These are phyloP conservation scores for Paspalum vaginatum DNA, from an alignment of 176 grass and related monocot species.

Conservation along the genomic window DNA sequence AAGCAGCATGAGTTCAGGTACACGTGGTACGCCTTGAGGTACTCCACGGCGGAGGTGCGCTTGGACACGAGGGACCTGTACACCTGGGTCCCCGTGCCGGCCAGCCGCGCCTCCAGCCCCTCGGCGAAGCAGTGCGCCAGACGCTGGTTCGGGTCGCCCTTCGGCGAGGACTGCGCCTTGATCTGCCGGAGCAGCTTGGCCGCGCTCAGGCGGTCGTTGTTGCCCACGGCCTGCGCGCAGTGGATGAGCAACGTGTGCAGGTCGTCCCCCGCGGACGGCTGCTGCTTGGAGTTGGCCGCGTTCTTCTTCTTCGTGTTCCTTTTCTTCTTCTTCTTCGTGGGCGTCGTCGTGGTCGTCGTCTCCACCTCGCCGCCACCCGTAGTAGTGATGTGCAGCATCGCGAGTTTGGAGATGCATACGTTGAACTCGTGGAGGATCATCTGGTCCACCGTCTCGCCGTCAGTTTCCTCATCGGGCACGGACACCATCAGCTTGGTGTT, in stretches of 20 bases:
- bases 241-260: conserved; percentile 67
- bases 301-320: conserved; percentile 24
- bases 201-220: conserved; percentile 41
- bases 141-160: conserved; percentile 42
- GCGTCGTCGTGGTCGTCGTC: neutral
- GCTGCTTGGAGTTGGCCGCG: neutral
- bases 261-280: conserved; percentile 63
- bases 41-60: conserved; percentile 34
- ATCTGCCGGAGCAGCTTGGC: conserved; percentile 56
- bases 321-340: neutral
- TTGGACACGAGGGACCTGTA: conserved; percentile 41
- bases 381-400: conserved; percentile 28
- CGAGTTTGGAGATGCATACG: neutral
- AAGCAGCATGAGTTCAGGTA: neutral
- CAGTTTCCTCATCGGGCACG: neutral
- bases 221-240: conserved; percentile 62
- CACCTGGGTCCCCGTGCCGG: conserved; percentile 54
- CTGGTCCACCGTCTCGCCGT: neutral
- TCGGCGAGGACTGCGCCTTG: conserved; percentile 44
- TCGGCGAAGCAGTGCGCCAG: conserved; percentile 59
- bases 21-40: neutral
- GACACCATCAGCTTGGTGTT: conserved; percentile 3
- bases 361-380: neutral
- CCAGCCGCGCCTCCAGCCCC: conserved; percentile 60
- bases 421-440: neutral